Conservation (phyloP, 352 stramenopile genomes). For the Pythium oligandrum region DNA sequence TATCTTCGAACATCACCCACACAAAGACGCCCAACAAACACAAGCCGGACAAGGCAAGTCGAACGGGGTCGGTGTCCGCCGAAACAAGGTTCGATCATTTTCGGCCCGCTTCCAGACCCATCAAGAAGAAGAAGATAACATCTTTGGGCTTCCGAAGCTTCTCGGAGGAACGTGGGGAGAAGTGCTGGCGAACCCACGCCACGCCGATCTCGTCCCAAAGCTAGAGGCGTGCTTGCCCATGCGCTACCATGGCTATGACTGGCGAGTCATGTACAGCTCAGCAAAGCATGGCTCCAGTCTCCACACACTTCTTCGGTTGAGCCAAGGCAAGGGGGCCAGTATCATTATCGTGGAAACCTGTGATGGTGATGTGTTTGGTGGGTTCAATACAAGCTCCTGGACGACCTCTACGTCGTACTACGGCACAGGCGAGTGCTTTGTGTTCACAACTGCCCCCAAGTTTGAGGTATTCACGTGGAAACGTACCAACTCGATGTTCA, state of each 20-base stretch:
- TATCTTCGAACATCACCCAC: not conserved
- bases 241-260: slow-evolving; percentile 54
- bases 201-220: slow-evolving; percentile 47
- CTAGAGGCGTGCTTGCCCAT: slow-evolving; percentile 51
- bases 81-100: slow-evolving; percentile 27
- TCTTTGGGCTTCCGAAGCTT: slow-evolving; percentile 34
- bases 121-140: slow-evolving; percentile 27
- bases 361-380: slow-evolving; percentile 59
- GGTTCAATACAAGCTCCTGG: slow-evolving; percentile 48
- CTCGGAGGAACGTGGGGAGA: slow-evolving; percentile 40
- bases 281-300: slow-evolving; percentile 65
- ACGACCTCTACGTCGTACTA: slow-evolving; percentile 54
- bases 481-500: slow-evolving; percentile 59
- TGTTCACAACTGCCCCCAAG: slow-evolving; percentile 54
- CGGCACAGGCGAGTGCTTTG: slow-evolving; percentile 62
- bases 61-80: slow-evolving; percentile 2
- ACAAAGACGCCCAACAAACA: not conserved
- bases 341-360: slow-evolving; percentile 62
- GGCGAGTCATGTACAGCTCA: slow-evolving; percentile 58
- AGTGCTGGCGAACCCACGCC: slow-evolving; percentile 36
- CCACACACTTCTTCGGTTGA: slow-evolving; percentile 48
- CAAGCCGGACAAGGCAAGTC: not conserved
- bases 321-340: slow-evolving; percentile 30
- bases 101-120: slow-evolving; percentile 25
- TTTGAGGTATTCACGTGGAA: slow-evolving; percentile 66